Base-by-base conservation (phyloP, 768 basidiomycete species). In the Pleurotus platypus region DNA sequence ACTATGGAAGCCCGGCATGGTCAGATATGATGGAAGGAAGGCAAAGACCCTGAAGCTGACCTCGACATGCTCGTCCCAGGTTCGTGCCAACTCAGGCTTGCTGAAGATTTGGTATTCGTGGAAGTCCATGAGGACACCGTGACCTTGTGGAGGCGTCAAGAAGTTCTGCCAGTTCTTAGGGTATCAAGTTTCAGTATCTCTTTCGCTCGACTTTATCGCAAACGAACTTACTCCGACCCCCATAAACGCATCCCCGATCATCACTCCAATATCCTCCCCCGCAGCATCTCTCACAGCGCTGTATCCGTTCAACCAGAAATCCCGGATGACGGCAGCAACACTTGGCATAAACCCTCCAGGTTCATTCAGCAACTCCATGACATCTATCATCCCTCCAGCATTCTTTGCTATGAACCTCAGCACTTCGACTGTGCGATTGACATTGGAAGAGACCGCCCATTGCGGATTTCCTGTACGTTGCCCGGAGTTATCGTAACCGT, bases 61-160 rank as follows among this genome's bases (percentile, higher is more conserved):
- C 27, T 64, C 67, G 57, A 89, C 75, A 62, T 90, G 87, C 11
- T 85, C 74, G 57, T 79, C 75, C 49, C 77, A 73, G 13, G 85
- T 73, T 8, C 82, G 77, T 27, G 72, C 66, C 6, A 90, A 73
- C 63, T 88, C 81, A 2, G 62, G 62, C 62, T 78, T 73, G 58
- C 81, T 84, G 72, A 90, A 90, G 54, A 90, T 80, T 67, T 89
- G 88, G 63, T 90, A 90, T 67, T 85, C 79, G 65, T 90, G 87
- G 82, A 77, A 80, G 66, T 88, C 87, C 82, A 89, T 87, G 46
- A 88, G 60, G 18, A 84, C 84, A 9, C 79, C 81, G 59, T 80
- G 72, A n/a, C 73, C 82, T 57, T 66, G 67, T 30, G 84, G 82
- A 50, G 68, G 70, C 2, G 76, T 80, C 68, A 87, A 64, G 67